phyloP scores from a whole-genome alignment of 1,139 yeast genomes.

The Kazachstania sp. region DNA sequence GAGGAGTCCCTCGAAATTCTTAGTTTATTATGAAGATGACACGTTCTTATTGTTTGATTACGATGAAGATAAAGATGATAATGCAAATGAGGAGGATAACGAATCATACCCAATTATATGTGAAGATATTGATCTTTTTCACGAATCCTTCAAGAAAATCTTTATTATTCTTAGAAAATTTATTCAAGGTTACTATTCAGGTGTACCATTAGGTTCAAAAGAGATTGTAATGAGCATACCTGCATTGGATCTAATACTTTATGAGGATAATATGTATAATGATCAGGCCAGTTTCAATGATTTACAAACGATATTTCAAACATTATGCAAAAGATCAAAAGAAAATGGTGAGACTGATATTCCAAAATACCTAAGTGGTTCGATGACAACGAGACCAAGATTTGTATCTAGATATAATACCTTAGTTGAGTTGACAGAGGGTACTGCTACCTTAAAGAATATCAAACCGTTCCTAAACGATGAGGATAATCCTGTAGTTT shows the following conservation, averaged over 20 bases:
- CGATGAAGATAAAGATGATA: slow-evolving; percentile 10
- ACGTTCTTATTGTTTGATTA: slow-evolving; percentile 19
- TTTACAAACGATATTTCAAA: slow-evolving; percentile 26
- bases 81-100: slow-evolving; percentile 5
- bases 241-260: slow-evolving; percentile 24
- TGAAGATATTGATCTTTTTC: slow-evolving; percentile 15
- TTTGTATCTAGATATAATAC: slow-evolving; percentile 30
- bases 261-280: slow-evolving; percentile 30
- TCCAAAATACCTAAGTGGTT: slow-evolving; percentile 17
- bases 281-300: slow-evolving; percentile 28
- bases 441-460: slow-evolving; percentile 26
- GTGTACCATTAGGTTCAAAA: slow-evolving; percentile 21
- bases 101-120: slow-evolving; percentile 17
- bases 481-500: slow-evolving; percentile 25
- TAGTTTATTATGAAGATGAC: slow-evolving; percentile 15
- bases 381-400: slow-evolving; percentile 20
- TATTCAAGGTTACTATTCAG: slow-evolving; percentile 20
- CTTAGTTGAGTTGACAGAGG: slow-evolving; percentile 29
- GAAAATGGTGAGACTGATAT: slow-evolving; percentile 16
- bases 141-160: slow-evolving; percentile 19
- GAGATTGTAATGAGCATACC: slow-evolving; percentile 25
- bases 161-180: slow-evolving; percentile 22
- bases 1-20: slow-evolving; percentile 13
- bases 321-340: slow-evolving; percentile 24
- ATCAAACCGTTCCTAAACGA: slow-evolving; percentile 29